These are phyloP conservation scores for Colletotrichum sp. DNA, from an alignment of 2,329 filamentous ascomycete species.

Conservation along the genomic window DNA sequence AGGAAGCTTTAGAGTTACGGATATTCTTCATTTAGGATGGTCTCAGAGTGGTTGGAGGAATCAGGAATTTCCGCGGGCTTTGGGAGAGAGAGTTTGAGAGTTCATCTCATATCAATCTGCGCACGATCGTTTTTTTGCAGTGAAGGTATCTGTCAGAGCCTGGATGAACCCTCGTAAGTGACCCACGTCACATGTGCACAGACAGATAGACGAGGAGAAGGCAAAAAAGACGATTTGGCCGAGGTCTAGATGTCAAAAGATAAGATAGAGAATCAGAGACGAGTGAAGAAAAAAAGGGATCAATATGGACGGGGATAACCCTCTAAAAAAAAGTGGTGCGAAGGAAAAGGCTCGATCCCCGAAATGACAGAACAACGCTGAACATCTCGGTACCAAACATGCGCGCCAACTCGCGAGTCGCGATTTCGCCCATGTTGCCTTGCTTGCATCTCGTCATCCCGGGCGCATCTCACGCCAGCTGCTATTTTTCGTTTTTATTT, in stretches of 20 bases:
- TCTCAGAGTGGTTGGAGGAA: neutral
- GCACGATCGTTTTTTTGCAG: neutral
- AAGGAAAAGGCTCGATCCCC: neutral
- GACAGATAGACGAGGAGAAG: neutral
- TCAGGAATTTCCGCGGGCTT: neutral
- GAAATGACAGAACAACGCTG: neutral
- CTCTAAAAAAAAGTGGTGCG: neutral
- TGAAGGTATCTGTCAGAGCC: neutral
- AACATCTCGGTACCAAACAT: neutral
- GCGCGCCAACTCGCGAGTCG: neutral
- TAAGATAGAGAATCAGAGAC: neutral
- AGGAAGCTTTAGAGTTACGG: neutral
- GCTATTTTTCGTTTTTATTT: neutral
- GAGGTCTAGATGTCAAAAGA: neutral
- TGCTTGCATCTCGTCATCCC: neutral
- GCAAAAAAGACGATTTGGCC: neutral
- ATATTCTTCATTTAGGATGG: neutral
- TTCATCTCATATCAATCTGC: neutral
- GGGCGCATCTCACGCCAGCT: neutral
- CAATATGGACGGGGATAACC: neutral
- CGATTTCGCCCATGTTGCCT: neutral
- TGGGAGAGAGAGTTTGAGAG: neutral
- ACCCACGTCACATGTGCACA: neutral
- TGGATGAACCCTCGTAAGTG: neutral
- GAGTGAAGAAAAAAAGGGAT: neutral